phyloP scores from a whole-genome alignment of 768 basidiomycete species.

The Naganishia vaughanmartiniae region DNA sequence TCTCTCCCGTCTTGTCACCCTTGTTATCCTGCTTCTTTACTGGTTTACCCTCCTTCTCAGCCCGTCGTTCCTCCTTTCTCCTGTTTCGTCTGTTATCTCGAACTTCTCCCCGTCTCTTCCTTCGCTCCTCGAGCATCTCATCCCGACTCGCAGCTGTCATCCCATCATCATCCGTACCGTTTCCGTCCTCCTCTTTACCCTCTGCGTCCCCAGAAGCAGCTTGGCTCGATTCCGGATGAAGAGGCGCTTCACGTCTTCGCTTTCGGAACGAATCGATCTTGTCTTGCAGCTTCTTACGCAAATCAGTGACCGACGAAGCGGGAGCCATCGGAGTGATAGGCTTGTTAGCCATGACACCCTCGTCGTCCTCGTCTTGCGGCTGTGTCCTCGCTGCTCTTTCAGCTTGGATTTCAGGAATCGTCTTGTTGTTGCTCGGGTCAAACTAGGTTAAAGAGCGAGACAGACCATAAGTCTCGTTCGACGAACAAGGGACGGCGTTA shows the following conservation, averaged over 20 bases:
- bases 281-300: slow-evolving; percentile 43
- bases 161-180: slow-evolving; percentile 45
- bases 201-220: slow-evolving; percentile 17
- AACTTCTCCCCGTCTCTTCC: slow-evolving; percentile 72
- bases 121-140: slow-evolving; percentile 74
- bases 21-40: slow-evolving; percentile 39
- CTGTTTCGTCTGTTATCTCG: slow-evolving; percentile 80
- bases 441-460: slow-evolving; percentile 59
- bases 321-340: slow-evolving; percentile 43
- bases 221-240: slow-evolving; percentile 16
- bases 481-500: neutral
- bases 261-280: slow-evolving; percentile 46
- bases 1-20: slow-evolving; percentile 54
- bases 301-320: slow-evolving; percentile 42
- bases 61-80: slow-evolving; percentile 74
- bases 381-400: slow-evolving; percentile 55
- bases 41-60: slow-evolving; percentile 59
- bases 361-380: slow-evolving; percentile 14
- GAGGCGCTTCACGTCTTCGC: slow-evolving; percentile 23
- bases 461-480: neutral
- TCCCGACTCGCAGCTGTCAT: slow-evolving; percentile 66
- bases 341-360: slow-evolving; percentile 10
- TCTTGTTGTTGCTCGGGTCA: slow-evolving; percentile 85
- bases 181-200: slow-evolving; percentile 20
- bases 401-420: slow-evolving; percentile 67